phyloP scores from a whole-genome alignment of 129 eudicot genomes.

The Lactuca saligna region DNA sequence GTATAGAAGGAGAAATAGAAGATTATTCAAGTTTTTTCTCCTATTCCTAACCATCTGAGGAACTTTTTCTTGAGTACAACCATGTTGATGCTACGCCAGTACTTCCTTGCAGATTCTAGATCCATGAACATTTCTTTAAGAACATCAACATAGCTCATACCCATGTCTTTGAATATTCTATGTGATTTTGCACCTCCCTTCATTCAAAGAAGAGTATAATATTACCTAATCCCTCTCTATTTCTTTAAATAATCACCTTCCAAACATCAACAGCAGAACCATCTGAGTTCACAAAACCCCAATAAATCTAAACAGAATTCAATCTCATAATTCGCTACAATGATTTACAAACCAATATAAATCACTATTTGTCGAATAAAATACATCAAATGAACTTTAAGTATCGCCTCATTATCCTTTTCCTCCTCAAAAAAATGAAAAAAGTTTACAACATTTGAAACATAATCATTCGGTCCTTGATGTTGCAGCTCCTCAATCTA shows the following conservation, averaged over 20 bases:
- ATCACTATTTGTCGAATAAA: neutral
- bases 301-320: slow-evolving; percentile 1
- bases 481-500: no score
- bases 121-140: slow-evolving; percentile 66
- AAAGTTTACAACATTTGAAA: no score
- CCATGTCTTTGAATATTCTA: slow-evolving; percentile 66
- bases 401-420: no score
- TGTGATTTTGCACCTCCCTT: slow-evolving; percentile 48
- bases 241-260: slow-evolving; percentile 19
- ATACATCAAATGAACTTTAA: neutral
- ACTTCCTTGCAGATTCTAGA: slow-evolving; percentile 75
- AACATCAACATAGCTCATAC: slow-evolving; percentile 77
- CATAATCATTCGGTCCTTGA: no score
- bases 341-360: neutral
- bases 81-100: slow-evolving; percentile 59
- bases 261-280: slow-evolving; percentile 5
- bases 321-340: neutral
- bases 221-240: slow-evolving; percentile 6
- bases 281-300: slow-evolving; percentile 5
- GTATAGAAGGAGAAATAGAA: slow-evolving; percentile 76
- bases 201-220: slow-evolving; percentile 31
- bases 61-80: slow-evolving; percentile 72
- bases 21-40: slow-evolving; percentile 69
- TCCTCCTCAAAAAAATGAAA: no score
- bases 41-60: slow-evolving; percentile 88